phyloP scores from a whole-genome alignment of 805 yeast genomes.

The Candida golubevii region DNA sequence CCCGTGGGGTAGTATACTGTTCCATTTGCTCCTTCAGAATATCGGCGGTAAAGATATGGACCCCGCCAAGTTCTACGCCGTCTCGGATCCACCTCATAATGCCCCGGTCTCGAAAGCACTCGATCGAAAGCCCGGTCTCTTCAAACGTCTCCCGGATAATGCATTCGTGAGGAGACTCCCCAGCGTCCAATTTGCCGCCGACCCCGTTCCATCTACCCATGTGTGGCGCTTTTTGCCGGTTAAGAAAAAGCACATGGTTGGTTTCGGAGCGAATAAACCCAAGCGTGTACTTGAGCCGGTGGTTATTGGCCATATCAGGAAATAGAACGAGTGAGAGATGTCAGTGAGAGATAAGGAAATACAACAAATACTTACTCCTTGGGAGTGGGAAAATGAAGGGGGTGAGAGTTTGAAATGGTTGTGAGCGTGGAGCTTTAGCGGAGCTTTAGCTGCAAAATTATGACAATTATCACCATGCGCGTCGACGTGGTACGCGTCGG shows the following conservation, averaged over 20 bases:
- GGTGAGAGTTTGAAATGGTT: too few species aligned
- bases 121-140: conserved; percentile 36
- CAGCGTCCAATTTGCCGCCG: conserved; percentile 38
- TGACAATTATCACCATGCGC: too few species aligned
- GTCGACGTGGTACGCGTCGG: too few species aligned
- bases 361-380: background rate
- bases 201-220: conserved; percentile 49
- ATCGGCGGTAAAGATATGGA: conserved; percentile 37
- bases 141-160: conserved; percentile 39
- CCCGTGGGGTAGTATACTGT: conserved; percentile 26
- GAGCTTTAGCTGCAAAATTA: too few species aligned
- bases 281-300: conserved; percentile 19
- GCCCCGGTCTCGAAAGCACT: conserved; percentile 30
- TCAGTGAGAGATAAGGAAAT: background rate
- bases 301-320: background rate
- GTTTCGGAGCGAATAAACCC: conserved; percentile 31
- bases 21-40: conserved; percentile 22
- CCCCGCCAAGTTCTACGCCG: conserved; percentile 30
- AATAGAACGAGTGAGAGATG: too few species aligned
- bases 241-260: conserved; percentile 31
- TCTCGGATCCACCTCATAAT: conserved; percentile 31
- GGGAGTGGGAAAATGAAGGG: too few species aligned
- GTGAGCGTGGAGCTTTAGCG: too few species aligned
- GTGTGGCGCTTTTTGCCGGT: conserved; percentile 42
- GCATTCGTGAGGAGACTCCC: conserved; percentile 36